Base-by-base conservation (phyloP, 768 basidiomycete species). In the Lactarius hatsudake region DNA sequence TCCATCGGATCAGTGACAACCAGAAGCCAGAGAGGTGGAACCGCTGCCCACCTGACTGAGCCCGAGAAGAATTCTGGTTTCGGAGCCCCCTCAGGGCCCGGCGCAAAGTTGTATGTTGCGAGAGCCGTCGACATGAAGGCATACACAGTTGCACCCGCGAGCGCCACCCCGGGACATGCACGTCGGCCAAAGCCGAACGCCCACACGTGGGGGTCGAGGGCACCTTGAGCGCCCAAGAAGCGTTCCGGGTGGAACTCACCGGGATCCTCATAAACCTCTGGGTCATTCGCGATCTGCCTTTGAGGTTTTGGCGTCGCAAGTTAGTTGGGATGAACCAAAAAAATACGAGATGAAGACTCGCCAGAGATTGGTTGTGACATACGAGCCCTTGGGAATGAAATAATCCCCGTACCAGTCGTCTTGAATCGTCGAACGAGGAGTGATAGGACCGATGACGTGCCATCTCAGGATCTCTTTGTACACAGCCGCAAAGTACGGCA, bases 401-500 rank as follows among this genome's bases (percentile, higher is more conserved):
- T 66, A 73, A 2, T 63, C 63, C 1, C 42, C 58, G 58, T 73
- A 72, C 20, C 45, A 43, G 40, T 74, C 73, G 53, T 73, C 73
- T 64, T 45, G 51, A n/a, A 54, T 65, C 30, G 65, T 48, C 23
- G 53, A 34, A 54, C 62, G 65, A 10, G 65, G 30, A 15, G 62
- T 62, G n/a, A 71, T 34, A 5, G 72, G 72, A n/a, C 59, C 70
- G 23, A 67, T 65, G 40, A 72, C 66, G n/a, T 64, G 58, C 73
- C 73, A 75, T 53, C 75, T 59, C 36, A 75, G n/a, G 26, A 67
- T 58, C 65, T 75, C 75, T 59, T 72, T 70, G 53, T 72, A 53
- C 17, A 75, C 15, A 13, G 73, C 73, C 1, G 67, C 65, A 30
- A 73, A 48, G 58, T 75, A 75, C 9, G 75, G 75, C 18, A 75